Evolutionary conservation across 2,329 filamentous ascomycete species (phyloP), one percentile per base, ranked within the genome.

Genomic region (Chaetomium sp.): DNA sequence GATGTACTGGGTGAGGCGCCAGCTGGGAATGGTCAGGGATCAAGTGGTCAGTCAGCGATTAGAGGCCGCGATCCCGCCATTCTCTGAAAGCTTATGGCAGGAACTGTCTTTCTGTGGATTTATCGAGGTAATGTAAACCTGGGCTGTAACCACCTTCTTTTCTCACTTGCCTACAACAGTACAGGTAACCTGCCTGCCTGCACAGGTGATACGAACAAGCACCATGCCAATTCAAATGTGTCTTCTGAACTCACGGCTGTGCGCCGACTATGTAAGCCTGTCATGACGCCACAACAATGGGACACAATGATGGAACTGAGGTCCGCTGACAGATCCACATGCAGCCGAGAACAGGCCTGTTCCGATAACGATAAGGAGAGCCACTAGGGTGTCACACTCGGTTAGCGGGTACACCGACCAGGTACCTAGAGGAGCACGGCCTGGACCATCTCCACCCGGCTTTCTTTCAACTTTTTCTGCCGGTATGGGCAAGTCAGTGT

Each of bases 401-500:
- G 67, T 62, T 67, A 66, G 60, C 57, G 62, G 67, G 65, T 65
- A 67, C 65, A 51, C 12, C 60, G 67, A 65, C 65, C 58, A 64
- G 67, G 66, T 68, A 68, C 67, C 60, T 68, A 47, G 56, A 56
- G 60, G 49, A 68, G 38, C 51, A n/a, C 25, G 65, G 60, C 51
- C 65, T 65, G 66, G 66, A 57, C 66, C 62, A 66, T 65, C 70
- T 70, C 70, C 68, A 71, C 70, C 67, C 59, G 57, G 35, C 63
- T 69, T 69, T 70, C 67, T 69, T 72, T 70, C 53, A 68, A 68
- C 70, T 70, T 71, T 72, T 70, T 67, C 64, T 67, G 60, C 67
- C 62, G 62, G 54, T 38, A 70, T 70, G 67, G 65, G 64, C 61
- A 31, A 21, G 35, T 57, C 12, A 31, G 42, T 49, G 33, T 59